Evolutionary conservation across 1,284 basidiomycete genomes (phyloP), one percentile per base, ranked within the genome.

Genomic region (Baeospora myosura): DNA sequence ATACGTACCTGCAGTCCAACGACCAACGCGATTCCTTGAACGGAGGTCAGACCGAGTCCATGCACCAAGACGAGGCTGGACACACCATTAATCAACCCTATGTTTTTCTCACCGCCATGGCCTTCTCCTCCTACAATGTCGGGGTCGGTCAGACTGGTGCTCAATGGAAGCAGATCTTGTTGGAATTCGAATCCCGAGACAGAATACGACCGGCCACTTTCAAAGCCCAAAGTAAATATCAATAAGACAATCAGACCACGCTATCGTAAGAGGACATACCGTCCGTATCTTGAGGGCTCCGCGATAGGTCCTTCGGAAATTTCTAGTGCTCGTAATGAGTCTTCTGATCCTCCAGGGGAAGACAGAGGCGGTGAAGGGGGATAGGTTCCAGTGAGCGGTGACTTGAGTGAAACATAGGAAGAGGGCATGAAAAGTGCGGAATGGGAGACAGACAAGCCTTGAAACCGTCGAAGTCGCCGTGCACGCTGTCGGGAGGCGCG

Each of bases 21-120:
- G 45, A 91, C 76, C 34, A 94, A 66, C 21, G 86, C 89, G 53
- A 94, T 77, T n/a, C 85, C 90, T 88, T n/a, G 52, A 22, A 17
- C 16, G 25, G 7, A 30, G 16, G 16, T 40, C 12, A 30, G n/a
- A 17, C 28, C 25, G 20, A 18, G 3, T 23, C 25, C 18, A 38
- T 42, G 37, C 18, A 38, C 38, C n/a, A 36, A 40, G 11, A 42
- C 56, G n/a, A 28, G 26, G 26, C 26, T 28, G 26, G 26, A 4
- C 75, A 50, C 52, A 86, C 89, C 88, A 55, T 88, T 87, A 6
- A 86, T 55, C 21, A 92, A 59, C 8, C 81, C 74, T n/a, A 92
- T 77, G 49, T 68, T 87, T 61, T 88, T 90, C 52, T 86, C 81
- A 33, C 66, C 57, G 40, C 53, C 59, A 43, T 69, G 71, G 21